These are phyloP conservation scores for Logfia minima DNA, from an alignment of 129 eudicot genomes.

Conservation along the genomic window DNA sequence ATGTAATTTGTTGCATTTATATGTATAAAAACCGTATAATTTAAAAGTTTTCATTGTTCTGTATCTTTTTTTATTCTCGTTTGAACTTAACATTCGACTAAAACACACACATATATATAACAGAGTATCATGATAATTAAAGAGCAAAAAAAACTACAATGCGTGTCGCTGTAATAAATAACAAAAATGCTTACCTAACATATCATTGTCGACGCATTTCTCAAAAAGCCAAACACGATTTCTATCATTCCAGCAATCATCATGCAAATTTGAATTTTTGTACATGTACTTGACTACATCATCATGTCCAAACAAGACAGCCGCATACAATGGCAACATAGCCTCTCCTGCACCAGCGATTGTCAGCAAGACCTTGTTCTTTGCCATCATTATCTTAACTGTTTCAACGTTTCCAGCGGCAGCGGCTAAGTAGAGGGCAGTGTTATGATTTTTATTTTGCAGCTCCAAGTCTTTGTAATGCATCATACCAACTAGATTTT, in stretches of 20 bases:
- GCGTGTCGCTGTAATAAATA: too few species aligned
- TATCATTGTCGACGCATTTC: neutral
- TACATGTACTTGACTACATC: neutral
- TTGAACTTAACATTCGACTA: too few species aligned
- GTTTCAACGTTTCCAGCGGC: neutral
- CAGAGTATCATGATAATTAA: too few species aligned
- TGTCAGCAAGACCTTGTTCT: neutral
- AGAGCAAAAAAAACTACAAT: too few species aligned
- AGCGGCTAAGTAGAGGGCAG: constrained; percentile 4
- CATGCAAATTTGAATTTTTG: neutral
- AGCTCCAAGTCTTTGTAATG: neutral
- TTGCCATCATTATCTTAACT: neutral
- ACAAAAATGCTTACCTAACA: neutral
- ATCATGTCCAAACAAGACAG: neutral
- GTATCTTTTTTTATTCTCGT: too few species aligned
- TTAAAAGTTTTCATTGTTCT: too few species aligned
- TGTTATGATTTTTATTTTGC: neutral
- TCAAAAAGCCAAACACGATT: neutral
- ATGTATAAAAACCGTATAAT: too few species aligned
- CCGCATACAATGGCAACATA: neutral
- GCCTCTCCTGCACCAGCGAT: neutral
- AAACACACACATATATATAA: too few species aligned
- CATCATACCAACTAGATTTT: neutral
- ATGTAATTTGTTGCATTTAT: too few species aligned
- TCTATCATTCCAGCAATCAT: neutral